These are phyloP conservation scores for Suhomyces kilbournensis DNA, from an alignment of 805 yeast species.

Conservation along the genomic window DNA sequence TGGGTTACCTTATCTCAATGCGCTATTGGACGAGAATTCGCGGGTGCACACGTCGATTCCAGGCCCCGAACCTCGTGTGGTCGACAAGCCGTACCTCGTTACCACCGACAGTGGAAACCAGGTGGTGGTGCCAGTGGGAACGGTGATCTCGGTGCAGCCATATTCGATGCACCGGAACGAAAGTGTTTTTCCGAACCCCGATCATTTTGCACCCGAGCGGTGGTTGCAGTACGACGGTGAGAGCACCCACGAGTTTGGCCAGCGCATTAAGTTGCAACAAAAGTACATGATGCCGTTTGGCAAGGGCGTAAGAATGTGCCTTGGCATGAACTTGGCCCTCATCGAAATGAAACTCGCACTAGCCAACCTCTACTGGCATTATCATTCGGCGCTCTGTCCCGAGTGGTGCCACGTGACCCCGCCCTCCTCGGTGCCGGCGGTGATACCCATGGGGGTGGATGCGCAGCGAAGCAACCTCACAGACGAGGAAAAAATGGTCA, in stretches of 20 bases:
- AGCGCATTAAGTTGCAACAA: constrained; percentile 44
- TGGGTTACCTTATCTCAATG: constrained; percentile 54
- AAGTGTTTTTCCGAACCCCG: constrained; percentile 49
- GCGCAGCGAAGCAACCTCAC: constrained; percentile 18
- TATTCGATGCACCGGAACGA: constrained; percentile 58
- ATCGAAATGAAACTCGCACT: constrained; percentile 61
- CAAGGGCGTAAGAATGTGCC: constrained; percentile 69
- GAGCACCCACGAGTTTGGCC: constrained; percentile 23
- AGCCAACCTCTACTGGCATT: constrained; percentile 53
- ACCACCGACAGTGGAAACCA: constrained; percentile 19
- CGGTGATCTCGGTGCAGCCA: constrained; percentile 62
- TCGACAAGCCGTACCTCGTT: constrained; percentile 29
- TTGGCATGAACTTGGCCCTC: constrained; percentile 66
- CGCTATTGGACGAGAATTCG: constrained; percentile 58
- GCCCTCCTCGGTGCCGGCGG: constrained; percentile 7
- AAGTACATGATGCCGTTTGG: constrained; percentile 67
- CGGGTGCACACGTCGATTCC: constrained; percentile 71
- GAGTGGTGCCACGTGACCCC: constrained; percentile 43
- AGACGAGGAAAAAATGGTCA: constrained; percentile 50
- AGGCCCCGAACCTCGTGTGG: constrained; percentile 63
- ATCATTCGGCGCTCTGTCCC: constrained; percentile 32
- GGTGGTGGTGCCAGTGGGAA: constrained; percentile 46
- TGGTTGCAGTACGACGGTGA: constrained; percentile 50
- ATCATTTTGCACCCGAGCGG: constrained; percentile 55
- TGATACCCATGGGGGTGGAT: constrained; percentile 12